These are phyloP conservation scores for Fraxinus cuspidata DNA, from an alignment of 257 asterid genomes.

Conservation along the genomic window DNA sequence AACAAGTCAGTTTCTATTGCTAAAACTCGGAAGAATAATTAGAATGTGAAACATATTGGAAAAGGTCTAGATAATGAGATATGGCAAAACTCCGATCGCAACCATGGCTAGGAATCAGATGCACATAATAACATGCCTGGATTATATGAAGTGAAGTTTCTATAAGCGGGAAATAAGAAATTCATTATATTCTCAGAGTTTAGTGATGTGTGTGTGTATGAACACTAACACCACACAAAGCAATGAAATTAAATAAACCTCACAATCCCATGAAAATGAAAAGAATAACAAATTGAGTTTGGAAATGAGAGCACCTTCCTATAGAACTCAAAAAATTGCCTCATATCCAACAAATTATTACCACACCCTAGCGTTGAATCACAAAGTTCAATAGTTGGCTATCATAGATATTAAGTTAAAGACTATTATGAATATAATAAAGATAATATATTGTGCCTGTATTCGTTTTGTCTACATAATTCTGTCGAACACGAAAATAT, in stretches of 20 bases:
- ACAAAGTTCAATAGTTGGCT: not conserved
- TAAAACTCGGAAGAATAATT: conserved; percentile 2
- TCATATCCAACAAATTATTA: not conserved
- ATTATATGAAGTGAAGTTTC: not conserved
- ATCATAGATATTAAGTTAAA: not conserved
- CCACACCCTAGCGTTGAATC: not conserved
- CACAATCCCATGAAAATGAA: not conserved
- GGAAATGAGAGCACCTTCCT: not conserved
- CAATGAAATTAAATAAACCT: not conserved
- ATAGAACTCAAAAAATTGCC: not conserved
- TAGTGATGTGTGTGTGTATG: not conserved
- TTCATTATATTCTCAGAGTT: not conserved
- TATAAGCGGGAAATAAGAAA: not conserved
- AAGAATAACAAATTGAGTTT: not conserved
- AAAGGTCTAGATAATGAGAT: not conserved
- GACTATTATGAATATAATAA: not conserved
- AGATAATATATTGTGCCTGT: not conserved
- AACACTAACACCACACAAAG: not conserved
- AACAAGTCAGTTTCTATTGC: not conserved
- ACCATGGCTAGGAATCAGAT: not conserved
- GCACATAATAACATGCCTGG: not conserved
- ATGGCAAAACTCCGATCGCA: not conserved
- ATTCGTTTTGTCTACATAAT: not conserved
- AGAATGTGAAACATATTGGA: not conserved
- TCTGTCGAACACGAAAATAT: not conserved